Conservation (phyloP, 345 rosid genomes). For the Brassica cretica region DNA sequence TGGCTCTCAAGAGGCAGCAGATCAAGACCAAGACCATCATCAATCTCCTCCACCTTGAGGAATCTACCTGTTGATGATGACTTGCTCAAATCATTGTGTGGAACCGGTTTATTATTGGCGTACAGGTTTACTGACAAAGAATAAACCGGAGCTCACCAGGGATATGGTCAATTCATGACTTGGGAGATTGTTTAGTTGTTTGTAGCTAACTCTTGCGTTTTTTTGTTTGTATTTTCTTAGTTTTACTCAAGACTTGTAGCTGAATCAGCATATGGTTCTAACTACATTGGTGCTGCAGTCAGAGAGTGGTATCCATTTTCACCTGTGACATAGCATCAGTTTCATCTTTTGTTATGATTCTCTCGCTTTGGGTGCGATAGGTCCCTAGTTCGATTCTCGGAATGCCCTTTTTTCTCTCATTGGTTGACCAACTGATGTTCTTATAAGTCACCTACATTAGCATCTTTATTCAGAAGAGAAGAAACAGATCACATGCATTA, state of each 20-base stretch:
- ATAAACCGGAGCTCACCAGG: slow-evolving; percentile 2
- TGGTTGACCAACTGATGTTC: neutral
- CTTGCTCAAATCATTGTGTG: slow-evolving; percentile 4
- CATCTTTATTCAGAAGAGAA: neutral
- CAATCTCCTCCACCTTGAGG: slow-evolving; percentile 29
- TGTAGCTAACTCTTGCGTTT: slow-evolving; percentile 6
- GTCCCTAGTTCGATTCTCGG: slow-evolving; percentile 80
- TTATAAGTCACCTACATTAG: neutral
- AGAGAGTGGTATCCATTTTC: neutral
- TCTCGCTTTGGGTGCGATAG: slow-evolving; percentile 94
- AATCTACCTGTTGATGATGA: slow-evolving; percentile 27
- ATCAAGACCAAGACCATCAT: slow-evolving; percentile 15
- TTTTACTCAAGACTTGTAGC: slow-evolving; percentile 13
- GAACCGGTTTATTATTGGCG: slow-evolving; percentile 24
- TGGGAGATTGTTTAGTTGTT: slow-evolving; percentile 15
- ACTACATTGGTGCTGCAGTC: neutral
- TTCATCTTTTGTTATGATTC: slow-evolving; percentile 75
- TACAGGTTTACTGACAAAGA: slow-evolving; percentile 26
- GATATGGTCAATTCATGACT: slow-evolving; percentile 18
- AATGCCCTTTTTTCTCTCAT: slow-evolving; percentile 46
- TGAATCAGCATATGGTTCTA: slow-evolving; percentile 3
- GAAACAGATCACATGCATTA: neutral
- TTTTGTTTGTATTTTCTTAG: neutral
- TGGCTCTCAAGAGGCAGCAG: slow-evolving; percentile 10
- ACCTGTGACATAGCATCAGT: slow-evolving; percentile 12